phyloP scores from a whole-genome alignment of 2,329 filamentous ascomycete species.

The Talaromyces sp. region DNA sequence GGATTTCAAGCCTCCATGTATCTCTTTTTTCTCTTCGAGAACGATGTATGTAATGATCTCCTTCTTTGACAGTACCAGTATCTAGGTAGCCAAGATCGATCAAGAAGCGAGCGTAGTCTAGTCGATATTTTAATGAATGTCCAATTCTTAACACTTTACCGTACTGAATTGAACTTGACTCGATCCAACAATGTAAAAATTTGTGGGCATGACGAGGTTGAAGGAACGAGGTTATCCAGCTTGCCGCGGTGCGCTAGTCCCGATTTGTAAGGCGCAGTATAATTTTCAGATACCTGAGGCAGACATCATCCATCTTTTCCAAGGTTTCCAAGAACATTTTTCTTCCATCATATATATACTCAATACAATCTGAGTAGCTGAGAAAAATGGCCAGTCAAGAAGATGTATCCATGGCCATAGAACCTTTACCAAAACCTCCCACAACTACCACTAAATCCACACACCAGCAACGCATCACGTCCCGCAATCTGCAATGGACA shows the following conservation, averaged over 20 bases:
- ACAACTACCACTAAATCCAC: slow-evolving; percentile 16
- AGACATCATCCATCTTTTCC: not conserved
- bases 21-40: not conserved
- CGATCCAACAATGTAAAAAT: not conserved
- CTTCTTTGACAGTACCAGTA: not conserved
- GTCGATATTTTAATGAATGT: not conserved
- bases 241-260: not conserved
- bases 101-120: not conserved
- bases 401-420: slow-evolving; percentile 2
- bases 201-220: no score
- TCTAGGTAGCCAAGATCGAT: not conserved
- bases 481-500: slow-evolving; percentile 45
- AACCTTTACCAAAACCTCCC: not conserved
- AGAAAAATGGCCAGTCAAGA: slow-evolving; percentile 6
- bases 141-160: not conserved
- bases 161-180: not conserved
- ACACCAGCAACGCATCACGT: slow-evolving; percentile 33
- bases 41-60: slow-evolving; percentile 9
- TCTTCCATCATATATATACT: not conserved
- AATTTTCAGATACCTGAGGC: slow-evolving; percentile 2
- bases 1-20: not conserved
- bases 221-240: no score
- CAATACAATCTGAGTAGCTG: not conserved
- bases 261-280: not conserved
- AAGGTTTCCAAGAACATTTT: not conserved